These are phyloP conservation scores for Globisporangium radiosum DNA, from an alignment of 352 stramenopile species.

Conservation along the genomic window DNA sequence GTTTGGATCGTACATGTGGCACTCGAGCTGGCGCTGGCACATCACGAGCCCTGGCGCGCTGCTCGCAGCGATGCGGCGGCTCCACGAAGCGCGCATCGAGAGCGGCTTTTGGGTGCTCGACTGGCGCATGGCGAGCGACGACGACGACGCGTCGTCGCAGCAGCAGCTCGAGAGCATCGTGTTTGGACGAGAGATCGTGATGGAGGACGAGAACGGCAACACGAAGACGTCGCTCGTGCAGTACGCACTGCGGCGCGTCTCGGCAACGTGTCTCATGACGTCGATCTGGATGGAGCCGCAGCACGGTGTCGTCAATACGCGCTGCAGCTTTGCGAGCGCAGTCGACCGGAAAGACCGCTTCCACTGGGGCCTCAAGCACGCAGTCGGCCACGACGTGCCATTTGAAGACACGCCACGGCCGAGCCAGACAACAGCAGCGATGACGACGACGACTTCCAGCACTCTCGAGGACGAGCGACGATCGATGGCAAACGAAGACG, in stretches of 20 bases:
- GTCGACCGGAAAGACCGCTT: conserved; percentile 48
- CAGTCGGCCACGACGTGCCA: conserved; percentile 57
- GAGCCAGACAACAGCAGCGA: conserved; percentile 2
- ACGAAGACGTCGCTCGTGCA: conserved; percentile 72
- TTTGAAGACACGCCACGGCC: conserved; percentile 27
- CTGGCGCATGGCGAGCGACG: conserved; percentile 64
- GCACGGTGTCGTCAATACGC: conserved; percentile 61
- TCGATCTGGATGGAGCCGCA: conserved; percentile 89
- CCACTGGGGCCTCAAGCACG: conserved; percentile 61
- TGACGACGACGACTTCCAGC: background rate
- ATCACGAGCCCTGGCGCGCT: conserved; percentile 46
- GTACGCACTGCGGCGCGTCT: conserved; percentile 68
- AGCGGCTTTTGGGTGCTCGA: conserved; percentile 82
- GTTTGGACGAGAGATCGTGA: conserved; percentile 75
- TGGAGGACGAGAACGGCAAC: conserved; percentile 75
- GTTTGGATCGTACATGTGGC: conserved; percentile 85
- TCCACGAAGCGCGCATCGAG: conserved; percentile 63
- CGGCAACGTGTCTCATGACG: conserved; percentile 74
- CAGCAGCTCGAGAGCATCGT: conserved; percentile 60
- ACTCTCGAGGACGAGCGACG: conserved; percentile 27
- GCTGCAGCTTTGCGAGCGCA: conserved; percentile 22
- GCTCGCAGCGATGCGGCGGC: conserved; percentile 55
- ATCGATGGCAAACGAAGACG: conserved; percentile 46
- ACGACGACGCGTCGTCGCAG: conserved; percentile 26
- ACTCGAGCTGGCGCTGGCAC: conserved; percentile 82